Evolutionary conservation across 2,329 filamentous ascomycete species (phyloP), one percentile per base, ranked within the genome.

Genomic region (Bimuria novae-zelandiae): DNA sequence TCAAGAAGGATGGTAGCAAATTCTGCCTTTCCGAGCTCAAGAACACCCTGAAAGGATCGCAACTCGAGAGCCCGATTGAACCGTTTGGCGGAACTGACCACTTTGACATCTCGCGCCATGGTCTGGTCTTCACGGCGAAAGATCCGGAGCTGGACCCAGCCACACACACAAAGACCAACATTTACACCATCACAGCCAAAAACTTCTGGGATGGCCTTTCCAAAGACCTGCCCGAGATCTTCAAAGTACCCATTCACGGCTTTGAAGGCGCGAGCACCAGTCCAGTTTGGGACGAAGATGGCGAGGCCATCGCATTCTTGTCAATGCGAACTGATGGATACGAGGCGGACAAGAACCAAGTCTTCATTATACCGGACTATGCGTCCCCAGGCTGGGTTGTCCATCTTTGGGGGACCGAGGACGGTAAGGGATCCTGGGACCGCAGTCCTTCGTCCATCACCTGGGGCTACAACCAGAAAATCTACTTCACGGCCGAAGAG

Each of bases 11-110:
- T 11, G 55, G 52, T 19, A 54, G 49, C 35, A 63, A 71, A 41
- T 75, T 74, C 45, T 60, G 64, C 29, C 65, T 80, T 7, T 71
- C 72, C 3, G 75, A 78, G 0, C 73, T 90, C 39, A 79, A 76
- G 49, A 92, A 92, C 65, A 83, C 87, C 2, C 77, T 93, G 35
- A 79, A 80, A 11, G 82, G 79, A 14, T 85, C 71, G 37, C 70
- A 72, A 16, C 79, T 89, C 23, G 86, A 84, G 64, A 87, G 78
- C 44, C 92, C 89, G 0, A 84, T 92, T 16, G 85, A 83, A 43
- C 88, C 90, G 0, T 95, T 96, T 64, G 92, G 92, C 3, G 90
- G 89, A 17, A 77, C 84, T 0, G 83, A 85, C n/a, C 88, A 95
- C 71, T 96, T 92, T 64, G 90, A 95, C 65, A 83, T 93, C 53